Evolutionary conservation across 257 asterid species (phyloP).

Genomic region (Nicotiana paniculata): DNA sequence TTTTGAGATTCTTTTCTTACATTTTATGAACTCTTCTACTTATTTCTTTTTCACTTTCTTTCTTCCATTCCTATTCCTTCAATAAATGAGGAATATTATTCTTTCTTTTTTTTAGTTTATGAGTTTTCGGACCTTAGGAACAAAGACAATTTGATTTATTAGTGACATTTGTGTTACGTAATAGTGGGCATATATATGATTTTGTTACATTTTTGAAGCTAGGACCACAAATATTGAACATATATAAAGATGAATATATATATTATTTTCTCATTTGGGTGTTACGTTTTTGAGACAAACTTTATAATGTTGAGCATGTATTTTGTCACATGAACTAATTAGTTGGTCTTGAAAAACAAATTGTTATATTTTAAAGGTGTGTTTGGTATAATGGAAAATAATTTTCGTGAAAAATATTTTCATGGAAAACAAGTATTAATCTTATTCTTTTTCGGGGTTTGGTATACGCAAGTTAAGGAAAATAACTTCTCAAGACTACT

Average conservation of each 20-base stretch:
- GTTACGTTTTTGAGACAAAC: not conserved
- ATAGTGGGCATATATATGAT: not conserved
- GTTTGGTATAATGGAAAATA: too few relatives aligned
- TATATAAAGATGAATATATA: not conserved
- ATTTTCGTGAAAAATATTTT: too few relatives aligned
- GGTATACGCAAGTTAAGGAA: too few relatives aligned
- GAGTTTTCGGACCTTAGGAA: not conserved
- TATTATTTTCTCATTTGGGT: not conserved
- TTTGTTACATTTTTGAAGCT: not conserved
- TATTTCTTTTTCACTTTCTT: not conserved
- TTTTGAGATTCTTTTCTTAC: constrained; percentile 9
- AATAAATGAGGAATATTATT: not conserved
- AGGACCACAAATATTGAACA: not conserved
- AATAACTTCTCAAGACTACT: too few relatives aligned
- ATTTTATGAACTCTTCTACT: not conserved
- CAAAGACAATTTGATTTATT: not conserved
- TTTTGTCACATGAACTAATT: too few relatives aligned
- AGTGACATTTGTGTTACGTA: not conserved
- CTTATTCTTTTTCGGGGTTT: too few relatives aligned
- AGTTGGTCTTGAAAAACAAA: too few relatives aligned
- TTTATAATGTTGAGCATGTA: not conserved
- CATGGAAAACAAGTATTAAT: too few relatives aligned
- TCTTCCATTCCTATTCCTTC: not conserved
- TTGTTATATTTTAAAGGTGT: too few relatives aligned
- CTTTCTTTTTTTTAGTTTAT: not conserved